Percentiles rank a stretch among this genome's conserved stretches.
phyloP scores from a whole-genome alignment of 139 green algal genomes.

The Coelastrella sp. region DNA sequence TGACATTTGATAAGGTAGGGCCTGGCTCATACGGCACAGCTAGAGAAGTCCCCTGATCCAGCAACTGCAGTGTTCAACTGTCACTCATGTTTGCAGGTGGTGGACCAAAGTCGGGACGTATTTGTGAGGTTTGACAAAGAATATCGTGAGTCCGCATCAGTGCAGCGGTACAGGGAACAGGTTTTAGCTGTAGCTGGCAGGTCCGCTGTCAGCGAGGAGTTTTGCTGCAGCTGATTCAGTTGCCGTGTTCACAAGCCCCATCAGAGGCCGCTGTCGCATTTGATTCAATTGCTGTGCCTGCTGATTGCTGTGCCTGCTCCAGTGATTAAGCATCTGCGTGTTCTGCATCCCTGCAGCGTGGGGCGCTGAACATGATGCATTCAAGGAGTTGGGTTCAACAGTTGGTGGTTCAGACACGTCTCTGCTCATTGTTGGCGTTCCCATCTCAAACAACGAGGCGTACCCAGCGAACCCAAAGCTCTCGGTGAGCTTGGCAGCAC shows the following conservation, averaged over 20 bases:
- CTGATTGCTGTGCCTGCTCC: too few relatives aligned
- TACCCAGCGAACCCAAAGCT: conserved; percentile 49
- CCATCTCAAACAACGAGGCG: conserved; percentile 43
- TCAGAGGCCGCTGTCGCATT: too few relatives aligned
- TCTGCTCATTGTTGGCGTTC: conserved; percentile 43
- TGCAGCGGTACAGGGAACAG: too few relatives aligned
- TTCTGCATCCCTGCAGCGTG: not conserved
- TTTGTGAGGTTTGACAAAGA: conserved; percentile 43
- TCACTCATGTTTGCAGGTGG: conserved; percentile 6
- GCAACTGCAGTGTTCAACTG: not conserved
- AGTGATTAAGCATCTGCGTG: too few relatives aligned
- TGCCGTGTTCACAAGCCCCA: too few relatives aligned
- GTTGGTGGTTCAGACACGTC: conserved; percentile 14
- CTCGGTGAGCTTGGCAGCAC: conserved; percentile 15
- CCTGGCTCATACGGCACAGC: not conserved
- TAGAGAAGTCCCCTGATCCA: not conserved
- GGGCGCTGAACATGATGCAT: conserved; percentile 46
- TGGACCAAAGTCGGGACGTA: conserved; percentile 31
- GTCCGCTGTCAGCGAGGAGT: too few relatives aligned
- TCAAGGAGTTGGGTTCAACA: conserved; percentile 24
- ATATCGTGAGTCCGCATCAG: not conserved
- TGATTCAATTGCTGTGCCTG: too few relatives aligned
- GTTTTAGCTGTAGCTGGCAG: too few relatives aligned
- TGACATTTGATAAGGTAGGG: conserved; percentile 48
- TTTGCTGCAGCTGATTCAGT: too few relatives aligned